Evolutionary conservation across 2,329 filamentous ascomycete genomes (phyloP).

Genomic region (Fusarium chlamydosporum): DNA sequence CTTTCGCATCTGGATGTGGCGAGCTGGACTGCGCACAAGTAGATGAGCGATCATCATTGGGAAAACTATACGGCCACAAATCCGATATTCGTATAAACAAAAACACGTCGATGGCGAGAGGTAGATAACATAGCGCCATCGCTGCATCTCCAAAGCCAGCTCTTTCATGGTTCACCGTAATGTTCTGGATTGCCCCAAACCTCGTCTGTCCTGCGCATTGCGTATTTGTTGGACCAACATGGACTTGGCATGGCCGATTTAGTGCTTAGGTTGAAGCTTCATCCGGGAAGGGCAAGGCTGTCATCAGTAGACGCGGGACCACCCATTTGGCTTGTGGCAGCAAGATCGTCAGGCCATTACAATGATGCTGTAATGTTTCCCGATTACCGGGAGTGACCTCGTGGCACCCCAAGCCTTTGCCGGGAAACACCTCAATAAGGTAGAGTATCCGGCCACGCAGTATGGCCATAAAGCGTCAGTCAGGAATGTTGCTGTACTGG

Average conservation of each 20-base stretch:
- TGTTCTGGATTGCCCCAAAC: constrained; percentile 14
- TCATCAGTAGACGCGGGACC: constrained; percentile 26
- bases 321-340: constrained; percentile 18
- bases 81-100: constrained; percentile 16
- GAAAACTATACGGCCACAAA: constrained; percentile 38
- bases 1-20: constrained; percentile 13
- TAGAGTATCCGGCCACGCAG: neutral
- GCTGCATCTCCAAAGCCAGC: constrained; percentile 6
- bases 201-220: constrained; percentile 35
- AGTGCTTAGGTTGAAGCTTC: constrained; percentile 23
- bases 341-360: constrained; percentile 34
- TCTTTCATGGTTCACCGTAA: constrained; percentile 21
- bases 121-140: constrained; percentile 23
- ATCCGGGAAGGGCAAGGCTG: constrained; percentile 35
- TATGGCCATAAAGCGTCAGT: neutral
- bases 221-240: constrained; percentile 34
- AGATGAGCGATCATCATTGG: constrained; percentile 28
- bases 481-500: constrained; percentile 19
- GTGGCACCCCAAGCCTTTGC: constrained; percentile 34
- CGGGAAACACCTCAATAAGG: constrained; percentile 8
- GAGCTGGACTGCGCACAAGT: constrained; percentile 5
- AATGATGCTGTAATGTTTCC: constrained; percentile 29
- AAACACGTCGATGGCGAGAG: constrained; percentile 2
- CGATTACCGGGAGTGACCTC: constrained; percentile 40
- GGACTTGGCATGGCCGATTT: constrained; percentile 17